Conservation (phyloP, 257 asterid species). For the Solanum clarkiae region DNA sequence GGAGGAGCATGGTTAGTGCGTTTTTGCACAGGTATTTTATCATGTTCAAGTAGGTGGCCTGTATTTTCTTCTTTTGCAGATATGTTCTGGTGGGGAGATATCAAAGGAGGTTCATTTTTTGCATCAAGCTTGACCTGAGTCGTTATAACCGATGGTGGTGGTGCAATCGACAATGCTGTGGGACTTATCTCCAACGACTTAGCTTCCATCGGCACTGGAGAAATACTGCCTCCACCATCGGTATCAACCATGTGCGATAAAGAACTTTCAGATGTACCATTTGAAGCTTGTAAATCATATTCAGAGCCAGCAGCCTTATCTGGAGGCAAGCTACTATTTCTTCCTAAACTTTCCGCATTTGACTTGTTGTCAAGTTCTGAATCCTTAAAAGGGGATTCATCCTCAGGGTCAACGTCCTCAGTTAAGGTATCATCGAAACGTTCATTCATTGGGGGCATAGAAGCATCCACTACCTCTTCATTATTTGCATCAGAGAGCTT, state of each 20-base stretch:
- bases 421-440: slow-evolving; percentile 6
- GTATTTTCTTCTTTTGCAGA: slow-evolving; percentile 8
- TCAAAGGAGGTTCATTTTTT: not conserved
- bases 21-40: not conserved
- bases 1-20: slow-evolving; percentile 6
- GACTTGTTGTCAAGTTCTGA: slow-evolving; percentile 18
- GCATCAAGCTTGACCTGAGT: slow-evolving; percentile 2
- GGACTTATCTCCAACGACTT: not conserved
- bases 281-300: slow-evolving; percentile 3
- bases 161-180: slow-evolving; percentile 6
- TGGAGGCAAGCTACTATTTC: slow-evolving; percentile 12
- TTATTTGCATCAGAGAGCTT: slow-evolving; percentile 15
- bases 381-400: slow-evolving; percentile 36
- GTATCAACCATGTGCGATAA: not conserved
- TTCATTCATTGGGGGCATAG: not conserved
- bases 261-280: slow-evolving; percentile 9
- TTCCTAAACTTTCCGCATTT: slow-evolving; percentile 5
- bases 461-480: slow-evolving; percentile 3
- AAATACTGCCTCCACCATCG: slow-evolving; percentile 2
- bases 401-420: slow-evolving; percentile 48
- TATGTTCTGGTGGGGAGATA: slow-evolving; percentile 3
- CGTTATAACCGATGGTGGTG: slow-evolving; percentile 7
- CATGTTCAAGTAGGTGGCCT: slow-evolving; percentile 4
- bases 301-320: slow-evolving; percentile 10
- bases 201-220: slow-evolving; percentile 3